Percentiles rank a stretch among this genome's conserved stretches.
phyloP scores from a whole-genome alignment of 202 grass and related monocot genomes.

The Dendrocalamus latiflorus region DNA sequence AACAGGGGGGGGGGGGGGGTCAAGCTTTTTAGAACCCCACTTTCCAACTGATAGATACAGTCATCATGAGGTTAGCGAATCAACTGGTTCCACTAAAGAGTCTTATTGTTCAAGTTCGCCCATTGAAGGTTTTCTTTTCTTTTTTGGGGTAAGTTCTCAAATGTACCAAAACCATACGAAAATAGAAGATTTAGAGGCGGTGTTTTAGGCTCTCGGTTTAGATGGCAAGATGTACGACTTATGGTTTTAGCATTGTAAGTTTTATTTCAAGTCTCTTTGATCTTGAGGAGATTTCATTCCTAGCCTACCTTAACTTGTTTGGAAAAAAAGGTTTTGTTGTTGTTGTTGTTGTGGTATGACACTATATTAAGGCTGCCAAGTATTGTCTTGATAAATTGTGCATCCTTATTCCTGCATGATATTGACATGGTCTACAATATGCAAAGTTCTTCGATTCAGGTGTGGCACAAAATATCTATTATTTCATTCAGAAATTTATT shows the following conservation, averaged over 20 bases:
- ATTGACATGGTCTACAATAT: background rate
- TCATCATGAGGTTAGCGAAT: constrained; percentile 44
- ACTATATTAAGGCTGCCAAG: background rate
- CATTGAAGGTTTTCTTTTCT: background rate
- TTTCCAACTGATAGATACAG: constrained; percentile 23
- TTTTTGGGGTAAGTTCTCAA: background rate
- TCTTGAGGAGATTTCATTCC: no score
- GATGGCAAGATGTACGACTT: no score
- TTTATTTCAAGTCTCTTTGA: no score
- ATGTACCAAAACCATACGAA: background rate
- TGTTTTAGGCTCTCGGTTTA: no score
- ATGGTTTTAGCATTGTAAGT: no score
- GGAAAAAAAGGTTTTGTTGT: no score
- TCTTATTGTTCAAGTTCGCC: background rate
- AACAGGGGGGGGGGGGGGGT: constrained; percentile 36
- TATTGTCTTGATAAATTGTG: background rate
- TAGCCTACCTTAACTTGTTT: no score
- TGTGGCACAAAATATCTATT: background rate
- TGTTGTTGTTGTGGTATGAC: no score
- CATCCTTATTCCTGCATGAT: background rate
- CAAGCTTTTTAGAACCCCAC: constrained; percentile 34
- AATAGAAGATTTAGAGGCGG: no score
- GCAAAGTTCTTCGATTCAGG: background rate
- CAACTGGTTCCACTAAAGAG: background rate
- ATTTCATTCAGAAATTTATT: background rate